Evolutionary conservation across 2,329 filamentous ascomycete genomes (phyloP).

Genomic region (Dactylellina sp.): DNA sequence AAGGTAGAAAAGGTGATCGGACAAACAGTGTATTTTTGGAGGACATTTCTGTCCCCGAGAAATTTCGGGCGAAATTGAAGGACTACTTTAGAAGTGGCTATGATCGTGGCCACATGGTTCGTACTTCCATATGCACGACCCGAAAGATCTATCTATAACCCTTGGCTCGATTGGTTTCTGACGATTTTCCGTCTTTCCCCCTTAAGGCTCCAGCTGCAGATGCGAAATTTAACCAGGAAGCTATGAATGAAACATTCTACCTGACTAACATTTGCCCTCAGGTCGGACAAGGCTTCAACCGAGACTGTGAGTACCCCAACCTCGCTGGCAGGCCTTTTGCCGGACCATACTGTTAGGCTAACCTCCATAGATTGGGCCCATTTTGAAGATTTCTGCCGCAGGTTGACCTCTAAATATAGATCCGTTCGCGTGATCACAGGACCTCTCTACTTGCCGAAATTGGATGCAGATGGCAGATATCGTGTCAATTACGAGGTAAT

Average conservation of each 20-base stretch:
- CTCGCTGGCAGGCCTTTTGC: not conserved
- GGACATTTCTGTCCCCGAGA: conserved; percentile 81
- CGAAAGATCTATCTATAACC: too few relatives aligned
- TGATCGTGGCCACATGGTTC: conserved; percentile 86
- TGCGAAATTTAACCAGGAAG: conserved; percentile 91
- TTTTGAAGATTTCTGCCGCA: conserved; percentile 94
- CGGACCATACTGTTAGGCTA: not conserved
- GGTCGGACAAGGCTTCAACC: conserved; percentile 97
- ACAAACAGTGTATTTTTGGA: conserved; percentile 86
- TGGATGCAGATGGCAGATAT: conserved; percentile 93
- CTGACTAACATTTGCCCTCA: conserved; percentile 98
- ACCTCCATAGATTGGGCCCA: conserved; percentile 82
- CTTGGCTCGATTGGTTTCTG: too few relatives aligned
- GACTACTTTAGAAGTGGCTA: conserved; percentile 97
- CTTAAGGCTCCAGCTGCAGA: conserved; percentile 85
- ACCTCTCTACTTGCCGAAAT: conserved; percentile 88
- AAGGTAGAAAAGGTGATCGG: conserved; percentile 80
- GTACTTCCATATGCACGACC: too few relatives aligned
- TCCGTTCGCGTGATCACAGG: conserved; percentile 92
- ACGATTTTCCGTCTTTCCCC: too few relatives aligned
- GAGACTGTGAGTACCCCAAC: conserved; percentile 72
- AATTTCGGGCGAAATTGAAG: conserved; percentile 88
- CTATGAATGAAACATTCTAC: conserved; percentile 95
- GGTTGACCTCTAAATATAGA: conserved; percentile 82
- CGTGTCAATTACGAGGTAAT: conserved; percentile 96